phyloP scores from a whole-genome alignment of 192 early-diverging fungal genomes.

The Coemansia umbellata region DNA sequence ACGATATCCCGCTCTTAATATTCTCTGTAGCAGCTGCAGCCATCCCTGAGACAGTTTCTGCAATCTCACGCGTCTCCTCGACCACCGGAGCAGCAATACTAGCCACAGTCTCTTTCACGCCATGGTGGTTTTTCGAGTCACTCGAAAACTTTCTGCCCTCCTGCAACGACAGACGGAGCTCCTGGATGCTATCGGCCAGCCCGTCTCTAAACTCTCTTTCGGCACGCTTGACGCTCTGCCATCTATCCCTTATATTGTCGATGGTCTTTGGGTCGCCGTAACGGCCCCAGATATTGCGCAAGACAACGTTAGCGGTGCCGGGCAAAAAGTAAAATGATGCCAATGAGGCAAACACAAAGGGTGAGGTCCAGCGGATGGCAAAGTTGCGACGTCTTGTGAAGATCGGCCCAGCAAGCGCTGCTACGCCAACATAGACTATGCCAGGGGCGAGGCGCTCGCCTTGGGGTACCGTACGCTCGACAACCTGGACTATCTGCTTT shows the following conservation, averaged over 20 bases:
- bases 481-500: not conserved
- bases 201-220: not conserved
- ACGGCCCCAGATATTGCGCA: slow-evolving; percentile 44
- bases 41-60: not conserved
- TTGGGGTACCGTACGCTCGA: slow-evolving; percentile 29
- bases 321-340: slow-evolving; percentile 38
- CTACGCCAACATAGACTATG: slow-evolving; percentile 45
- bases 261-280: slow-evolving; percentile 40
- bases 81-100: too few relatives aligned
- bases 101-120: too few relatives aligned
- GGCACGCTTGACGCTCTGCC: not conserved
- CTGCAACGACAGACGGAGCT: slow-evolving; percentile 35
- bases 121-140: too few relatives aligned
- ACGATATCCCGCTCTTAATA: not conserved
- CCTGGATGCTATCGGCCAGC: slow-evolving; percentile 15
- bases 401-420: slow-evolving; percentile 44
- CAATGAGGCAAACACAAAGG: slow-evolving; percentile 32
- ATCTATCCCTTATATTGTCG: not conserved
- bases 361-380: slow-evolving; percentile 36
- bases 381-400: slow-evolving; percentile 39
- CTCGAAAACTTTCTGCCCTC: slow-evolving; percentile 23
- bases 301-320: slow-evolving; percentile 34
- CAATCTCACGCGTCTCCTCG: not conserved
- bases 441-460: slow-evolving; percentile 38
- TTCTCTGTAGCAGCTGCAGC: not conserved